Percentiles rank a stretch among this genome's conserved stretches.
Conservation (phyloP, 2,329 filamentous ascomycete species). For the Lachnellula suecica region DNA sequence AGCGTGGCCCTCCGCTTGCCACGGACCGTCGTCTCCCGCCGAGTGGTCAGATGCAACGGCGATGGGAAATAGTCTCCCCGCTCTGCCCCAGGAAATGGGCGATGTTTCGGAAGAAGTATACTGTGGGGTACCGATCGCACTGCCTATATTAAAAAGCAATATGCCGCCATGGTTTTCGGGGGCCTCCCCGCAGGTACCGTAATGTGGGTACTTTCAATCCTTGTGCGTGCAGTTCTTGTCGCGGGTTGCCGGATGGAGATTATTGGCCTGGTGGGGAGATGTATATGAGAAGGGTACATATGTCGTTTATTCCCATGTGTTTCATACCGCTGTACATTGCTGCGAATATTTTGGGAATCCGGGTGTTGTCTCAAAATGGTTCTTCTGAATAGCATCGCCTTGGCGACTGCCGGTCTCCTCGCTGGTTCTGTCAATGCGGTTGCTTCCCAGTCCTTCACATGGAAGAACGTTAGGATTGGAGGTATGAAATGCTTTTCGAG, state of each 20-base stretch:
- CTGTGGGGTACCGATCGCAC: conserved; percentile 9
- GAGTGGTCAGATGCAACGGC: background rate
- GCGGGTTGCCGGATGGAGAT: background rate
- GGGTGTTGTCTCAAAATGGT: conserved; percentile 4
- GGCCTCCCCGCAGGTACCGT: background rate
- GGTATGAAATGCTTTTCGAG: conserved; percentile 24
- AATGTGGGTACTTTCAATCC: conserved; percentile 1
- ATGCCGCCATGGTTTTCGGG: background rate
- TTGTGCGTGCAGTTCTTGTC: background rate
- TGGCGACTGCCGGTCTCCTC: conserved; percentile 14
- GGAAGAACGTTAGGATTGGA: conserved; percentile 52
- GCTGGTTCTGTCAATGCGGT: conserved; percentile 12
- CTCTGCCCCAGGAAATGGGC: conserved; percentile 8
- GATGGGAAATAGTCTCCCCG: conserved; percentile 11
- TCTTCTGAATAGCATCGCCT: conserved; percentile 8
- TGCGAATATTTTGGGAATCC: too few relatives aligned
- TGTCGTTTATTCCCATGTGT: too few relatives aligned
- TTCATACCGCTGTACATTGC: too few relatives aligned
- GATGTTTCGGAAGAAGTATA: background rate
- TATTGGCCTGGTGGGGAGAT: background rate
- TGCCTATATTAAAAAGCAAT: conserved; percentile 2
- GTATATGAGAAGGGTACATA: too few relatives aligned
- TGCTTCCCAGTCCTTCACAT: conserved; percentile 20
- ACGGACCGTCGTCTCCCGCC: conserved; percentile 13
- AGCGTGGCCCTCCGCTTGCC: background rate